A percentile compares a stretch with the other conserved stretches of the same genome.
Evolutionary conservation across 305 asterid species (phyloP).

Genomic region (Andrographis paniculata): DNA sequence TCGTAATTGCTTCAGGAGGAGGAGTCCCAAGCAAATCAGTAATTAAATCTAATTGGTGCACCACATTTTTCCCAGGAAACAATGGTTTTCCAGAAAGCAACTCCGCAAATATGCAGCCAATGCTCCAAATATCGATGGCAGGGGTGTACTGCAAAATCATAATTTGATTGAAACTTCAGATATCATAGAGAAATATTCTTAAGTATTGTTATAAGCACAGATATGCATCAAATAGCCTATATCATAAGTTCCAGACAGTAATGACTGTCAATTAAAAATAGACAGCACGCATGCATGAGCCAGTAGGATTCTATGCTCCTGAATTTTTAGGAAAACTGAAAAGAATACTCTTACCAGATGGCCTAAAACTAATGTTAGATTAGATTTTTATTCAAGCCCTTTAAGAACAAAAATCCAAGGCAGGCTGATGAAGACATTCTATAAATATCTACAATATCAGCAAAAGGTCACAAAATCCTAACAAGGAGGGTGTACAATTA

Average conservation of each 20-base stretch:
- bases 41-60: slow-evolving; percentile 70
- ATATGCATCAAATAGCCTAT: too few species aligned
- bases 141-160: slow-evolving; percentile 60
- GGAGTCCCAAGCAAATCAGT: slow-evolving; percentile 75
- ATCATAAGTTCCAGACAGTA: too few species aligned
- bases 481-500: neutral
- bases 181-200: neutral
- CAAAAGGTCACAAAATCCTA: neutral
- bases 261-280: too few species aligned
- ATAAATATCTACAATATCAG: slow-evolving; percentile 5
- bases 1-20: slow-evolving; percentile 59
- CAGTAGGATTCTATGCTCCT: neutral
- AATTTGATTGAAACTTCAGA: slow-evolving; percentile 6
- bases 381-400: neutral
- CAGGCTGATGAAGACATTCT: slow-evolving; percentile 1
- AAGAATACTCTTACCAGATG: neutral
- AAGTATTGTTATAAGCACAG: too few species aligned
- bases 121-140: slow-evolving; percentile 78
- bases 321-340: too few species aligned
- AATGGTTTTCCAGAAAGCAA: slow-evolving; percentile 66
- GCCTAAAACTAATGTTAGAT: neutral
- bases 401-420: slow-evolving; percentile 2
- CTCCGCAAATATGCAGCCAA: slow-evolving; percentile 78
- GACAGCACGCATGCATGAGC: too few species aligned
- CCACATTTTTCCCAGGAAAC: slow-evolving; percentile 76